Evolutionary conservation across 2,329 filamentous ascomycete genomes (phyloP), one percentile per base, ranked within the genome.

Genomic region (Trematosphaeria pertusa): DNA sequence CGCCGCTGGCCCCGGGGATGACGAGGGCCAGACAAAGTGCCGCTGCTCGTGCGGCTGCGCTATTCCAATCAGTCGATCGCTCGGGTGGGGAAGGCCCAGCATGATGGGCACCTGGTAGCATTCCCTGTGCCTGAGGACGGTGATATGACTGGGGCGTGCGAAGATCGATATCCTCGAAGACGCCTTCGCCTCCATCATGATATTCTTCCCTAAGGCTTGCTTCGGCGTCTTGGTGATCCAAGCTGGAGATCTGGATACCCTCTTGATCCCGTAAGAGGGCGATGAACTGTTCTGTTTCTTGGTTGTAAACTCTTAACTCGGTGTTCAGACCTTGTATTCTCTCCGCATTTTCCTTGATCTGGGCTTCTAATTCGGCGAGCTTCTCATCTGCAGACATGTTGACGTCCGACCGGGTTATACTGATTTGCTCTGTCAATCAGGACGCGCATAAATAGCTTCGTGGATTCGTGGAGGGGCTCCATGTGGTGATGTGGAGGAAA

Each of bases 51-150:
- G 24, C 24, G 12, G 24, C 24, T 28, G 24, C 12, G 8, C 12
- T 12, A 12, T 28, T 12, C 24, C 24, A 28, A 12, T 28, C 7
- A 7, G 7, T 7, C 8, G 24, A 12, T 24, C 24, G 19, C 43
- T 37, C 5, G 37, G 28, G 3, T n/a, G n/a, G n/a, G n/a, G n/a
- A n/a, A n/a, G n/a, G n/a, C n/a, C n/a, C n/a, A n/a, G n/a, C n/a
- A n/a, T n/a, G n/a, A n/a, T n/a, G n/a, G 37, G 17, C 14, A 46
- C 7, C 31, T 43, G 46, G 38, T 43, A 46, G 5, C 37, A 37
- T 26, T 43, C 43, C 24, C 35, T 44, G 39, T 12, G 8, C 8
- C 12, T 28, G 24, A 28, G 24, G 24, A 7, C 12, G 8, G 24
- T 8, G 8, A 12, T 28, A 28, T 12, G 8, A 12, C 24, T 28